Base-by-base conservation (phyloP, 805 yeast genomes). In the Candida loeiensis region DNA sequence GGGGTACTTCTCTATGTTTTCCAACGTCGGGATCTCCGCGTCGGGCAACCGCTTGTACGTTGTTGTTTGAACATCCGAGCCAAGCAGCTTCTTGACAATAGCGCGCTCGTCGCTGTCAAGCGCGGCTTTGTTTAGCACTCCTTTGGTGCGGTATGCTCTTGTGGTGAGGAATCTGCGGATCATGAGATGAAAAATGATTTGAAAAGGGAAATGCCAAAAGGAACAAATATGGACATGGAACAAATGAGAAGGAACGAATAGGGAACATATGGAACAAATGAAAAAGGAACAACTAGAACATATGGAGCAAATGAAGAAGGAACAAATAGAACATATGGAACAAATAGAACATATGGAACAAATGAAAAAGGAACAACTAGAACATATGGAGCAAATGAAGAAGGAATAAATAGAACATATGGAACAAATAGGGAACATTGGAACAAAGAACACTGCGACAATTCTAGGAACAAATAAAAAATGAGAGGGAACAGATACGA, bases 1-100 rank as follows among this genome's bases (percentile, higher is more conserved):
- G 45, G 61, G 40, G 25, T 35, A 15, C 5, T 16, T 18, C 15
- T 34, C 13, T 39, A 48, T 26, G 41, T 41, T 46, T 8, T 29
- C 37, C 17, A 21, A 21, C 17, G 45, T 46, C 19, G 45, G 50
- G n/a, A 43, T 13, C 19, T 43, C 38, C 6, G 15, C 25, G 11
- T 31, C 37, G 7, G 29, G 29, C n/a, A 33, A 14, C 12, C 19
- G 4, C 14, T 24, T 32, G 19, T 13, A 30, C 5, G 33, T 4
- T 3, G 33, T 12, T 30, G 20, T n/a, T 4, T 24, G 32, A 7
- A 38, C 27, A 6, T 40, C 32, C 9, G 34, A 7, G 12, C 31
- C 34, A 3, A 30, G 26, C 15, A 27, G 15, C 12, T 32, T 17
- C 17, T 11, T 8, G n/a, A 35, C 42, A 4, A 29, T 26, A 13